These are phyloP conservation scores for Kazachstania sp. DNA, from an alignment of 1,139 yeast genomes.

Conservation along the genomic window DNA sequence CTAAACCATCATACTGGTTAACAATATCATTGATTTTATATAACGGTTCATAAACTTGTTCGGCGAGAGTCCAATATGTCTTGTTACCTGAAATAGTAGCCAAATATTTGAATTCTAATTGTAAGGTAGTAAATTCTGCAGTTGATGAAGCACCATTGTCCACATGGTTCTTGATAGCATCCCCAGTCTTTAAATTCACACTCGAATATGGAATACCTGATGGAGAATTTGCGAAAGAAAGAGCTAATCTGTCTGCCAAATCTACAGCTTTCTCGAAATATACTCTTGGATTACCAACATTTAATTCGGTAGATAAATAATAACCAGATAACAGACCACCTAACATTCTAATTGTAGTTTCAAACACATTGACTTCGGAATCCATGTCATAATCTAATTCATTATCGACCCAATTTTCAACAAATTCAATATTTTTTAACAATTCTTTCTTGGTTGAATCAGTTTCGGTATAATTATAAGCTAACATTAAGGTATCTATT, in stretches of 20 bases:
- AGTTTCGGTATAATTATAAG: conserved; percentile 58
- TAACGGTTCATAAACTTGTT: conserved; percentile 58
- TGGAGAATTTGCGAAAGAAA: conserved; percentile 51
- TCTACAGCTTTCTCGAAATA: conserved; percentile 74
- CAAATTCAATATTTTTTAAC: conserved; percentile 51
- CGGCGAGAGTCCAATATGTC: conserved; percentile 71
- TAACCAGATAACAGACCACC: conserved; percentile 86
- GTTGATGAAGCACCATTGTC: conserved; percentile 73
- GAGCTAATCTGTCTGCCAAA: conserved; percentile 51
- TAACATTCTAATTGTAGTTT: conserved; percentile 87
- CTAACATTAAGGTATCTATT: conserved; percentile 71
- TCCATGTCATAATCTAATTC: conserved; percentile 55
- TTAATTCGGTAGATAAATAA: conserved; percentile 52
- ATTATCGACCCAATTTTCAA: conserved; percentile 66
- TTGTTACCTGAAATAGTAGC: conserved; percentile 72
- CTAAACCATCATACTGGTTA: conserved; percentile 51
- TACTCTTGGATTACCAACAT: conserved; percentile 35
- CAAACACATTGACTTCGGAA: conserved; percentile 69
- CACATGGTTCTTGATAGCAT: conserved; percentile 52
- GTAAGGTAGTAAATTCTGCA: conserved; percentile 85
- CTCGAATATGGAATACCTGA: conserved; percentile 73
- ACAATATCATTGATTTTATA: conserved; percentile 34
- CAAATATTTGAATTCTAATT: conserved; percentile 79
- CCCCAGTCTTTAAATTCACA: conserved; percentile 59
- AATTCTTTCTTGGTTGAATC: conserved; percentile 60